Evolutionary conservation across 192 early-diverging fungal genomes (phyloP).

Genomic region (Linnemannia hyalina): DNA sequence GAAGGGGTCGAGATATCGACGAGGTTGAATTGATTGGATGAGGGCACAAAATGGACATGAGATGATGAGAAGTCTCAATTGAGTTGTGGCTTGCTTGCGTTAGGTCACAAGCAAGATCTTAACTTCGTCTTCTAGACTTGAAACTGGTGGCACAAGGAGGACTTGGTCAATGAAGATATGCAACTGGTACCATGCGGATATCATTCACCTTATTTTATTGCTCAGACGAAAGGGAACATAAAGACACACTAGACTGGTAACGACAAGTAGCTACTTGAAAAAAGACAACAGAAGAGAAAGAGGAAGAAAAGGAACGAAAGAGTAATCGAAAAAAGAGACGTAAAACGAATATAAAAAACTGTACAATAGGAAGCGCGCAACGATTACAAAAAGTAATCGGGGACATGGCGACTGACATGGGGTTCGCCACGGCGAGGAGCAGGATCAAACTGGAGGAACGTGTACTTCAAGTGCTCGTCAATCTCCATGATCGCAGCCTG

Average conservation of each 20-base stretch:
- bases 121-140: too few species aligned
- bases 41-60: neutral
- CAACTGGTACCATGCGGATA: too few species aligned
- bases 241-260: neutral
- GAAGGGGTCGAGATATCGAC: too few species aligned
- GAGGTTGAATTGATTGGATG: neutral
- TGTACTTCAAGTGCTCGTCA: constrained; percentile 99
- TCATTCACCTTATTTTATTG: too few species aligned
- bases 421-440: constrained; percentile 98
- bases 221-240: neutral
- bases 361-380: neutral
- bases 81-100: too few species aligned
- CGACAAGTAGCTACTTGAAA: neutral
- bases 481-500: constrained; percentile 99
- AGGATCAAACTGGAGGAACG: constrained; percentile 98
- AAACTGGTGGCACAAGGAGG: neutral
- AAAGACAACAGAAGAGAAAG: neutral
- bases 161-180: neutral
- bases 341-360: neutral
- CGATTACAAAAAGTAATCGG: constrained; percentile 96
- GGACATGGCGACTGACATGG: constrained; percentile 97
- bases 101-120: too few species aligned
- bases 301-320: neutral
- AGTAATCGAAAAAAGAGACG: neutral
- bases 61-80: too few species aligned